Evolutionary conservation across 2,329 filamentous ascomycete genomes (phyloP).

Genomic region (Colletotrichum sp.): DNA sequence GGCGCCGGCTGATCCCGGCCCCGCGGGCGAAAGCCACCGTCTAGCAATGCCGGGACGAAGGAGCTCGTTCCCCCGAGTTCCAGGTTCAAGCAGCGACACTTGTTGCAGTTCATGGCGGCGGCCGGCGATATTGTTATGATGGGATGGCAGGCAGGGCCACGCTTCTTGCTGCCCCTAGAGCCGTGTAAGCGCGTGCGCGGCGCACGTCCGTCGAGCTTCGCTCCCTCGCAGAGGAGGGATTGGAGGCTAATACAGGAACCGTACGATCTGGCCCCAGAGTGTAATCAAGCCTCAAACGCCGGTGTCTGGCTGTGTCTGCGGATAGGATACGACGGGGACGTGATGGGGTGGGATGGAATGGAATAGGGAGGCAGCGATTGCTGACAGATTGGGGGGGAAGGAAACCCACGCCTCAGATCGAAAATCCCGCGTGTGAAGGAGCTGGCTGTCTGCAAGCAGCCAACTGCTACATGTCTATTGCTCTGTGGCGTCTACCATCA

Average conservation of each 20-base stretch:
- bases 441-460: not conserved
- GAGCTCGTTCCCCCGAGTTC: not conserved
- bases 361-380: not conserved
- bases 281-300: conserved; percentile 8
- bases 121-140: not conserved
- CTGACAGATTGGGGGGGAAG: not conserved
- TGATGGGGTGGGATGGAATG: not conserved
- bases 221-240: not conserved
- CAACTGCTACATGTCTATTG: not conserved
- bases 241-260: not conserved
- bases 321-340: not conserved
- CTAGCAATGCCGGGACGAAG: not conserved
- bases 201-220: not conserved
- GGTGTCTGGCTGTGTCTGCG: not conserved
- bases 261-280: not conserved
- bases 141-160: not conserved
- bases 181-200: not conserved
- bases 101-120: not conserved
- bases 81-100: not conserved
- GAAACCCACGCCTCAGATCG: not conserved
- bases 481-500: not conserved
- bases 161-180: not conserved
- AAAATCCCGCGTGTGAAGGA: not conserved
- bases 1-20: not conserved
- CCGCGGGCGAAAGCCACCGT: not conserved